phyloP scores from a whole-genome alignment of 1,284 basidiomycete species.

The Vanrija pseudolonga region DNA sequence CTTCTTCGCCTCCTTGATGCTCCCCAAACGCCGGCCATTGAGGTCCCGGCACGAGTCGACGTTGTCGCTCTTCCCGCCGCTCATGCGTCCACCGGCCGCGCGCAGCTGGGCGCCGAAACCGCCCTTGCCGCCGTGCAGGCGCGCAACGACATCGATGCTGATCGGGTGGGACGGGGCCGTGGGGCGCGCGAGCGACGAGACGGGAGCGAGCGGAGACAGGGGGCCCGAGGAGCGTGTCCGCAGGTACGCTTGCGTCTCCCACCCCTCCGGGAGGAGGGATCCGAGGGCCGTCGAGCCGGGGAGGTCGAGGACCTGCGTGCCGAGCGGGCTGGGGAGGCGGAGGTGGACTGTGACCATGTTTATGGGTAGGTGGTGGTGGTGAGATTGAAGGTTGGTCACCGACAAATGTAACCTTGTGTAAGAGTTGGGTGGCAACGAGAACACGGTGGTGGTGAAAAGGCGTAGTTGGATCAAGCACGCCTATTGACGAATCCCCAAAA shows the following conservation, averaged over 20 bases:
- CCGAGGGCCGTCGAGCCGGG: slow-evolving; percentile 19
- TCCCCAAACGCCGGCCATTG: slow-evolving; percentile 81
- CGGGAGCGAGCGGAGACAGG: slow-evolving; percentile 19
- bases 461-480: neutral
- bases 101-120: slow-evolving; percentile 95
- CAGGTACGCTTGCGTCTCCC: slow-evolving; percentile 25
- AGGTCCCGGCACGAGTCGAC: slow-evolving; percentile 94
- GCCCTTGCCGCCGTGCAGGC: slow-evolving; percentile 86
- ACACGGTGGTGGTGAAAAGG: neutral
- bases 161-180: slow-evolving; percentile 22
- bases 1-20: slow-evolving; percentile 94
- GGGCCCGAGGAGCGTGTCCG: slow-evolving; percentile 31
- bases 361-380: neutral
- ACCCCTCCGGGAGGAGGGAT: slow-evolving; percentile 13
- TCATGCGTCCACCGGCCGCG: slow-evolving; percentile 96
- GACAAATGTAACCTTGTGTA: neutral
- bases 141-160: slow-evolving; percentile 42
- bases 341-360: slow-evolving; percentile 33
- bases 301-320: slow-evolving; percentile 20
- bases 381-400: neutral
- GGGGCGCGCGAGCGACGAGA: slow-evolving; percentile 12
- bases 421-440: neutral
- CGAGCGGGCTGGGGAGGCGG: slow-evolving; percentile 37
- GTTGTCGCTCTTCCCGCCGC: slow-evolving; percentile 88
- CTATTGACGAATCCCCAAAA: neutral